Evolutionary conservation across 305 asterid genomes (phyloP).

Genomic region (Rubia peregrina): DNA sequence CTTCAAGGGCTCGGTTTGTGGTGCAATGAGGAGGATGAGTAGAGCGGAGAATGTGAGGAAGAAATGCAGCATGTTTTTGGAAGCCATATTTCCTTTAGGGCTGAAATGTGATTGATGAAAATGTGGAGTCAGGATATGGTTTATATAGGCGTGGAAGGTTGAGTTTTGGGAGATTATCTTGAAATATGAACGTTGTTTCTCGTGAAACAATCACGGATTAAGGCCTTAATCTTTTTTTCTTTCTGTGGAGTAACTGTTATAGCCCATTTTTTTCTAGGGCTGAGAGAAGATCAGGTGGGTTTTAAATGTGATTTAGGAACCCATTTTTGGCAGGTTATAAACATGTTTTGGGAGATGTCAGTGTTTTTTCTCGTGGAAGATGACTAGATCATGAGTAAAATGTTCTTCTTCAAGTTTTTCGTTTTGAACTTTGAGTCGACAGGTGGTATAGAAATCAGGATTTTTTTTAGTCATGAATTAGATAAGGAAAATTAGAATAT

Average conservation of each 20-base stretch:
- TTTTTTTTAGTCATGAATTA: too few species aligned
- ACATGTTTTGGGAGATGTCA: too few species aligned
- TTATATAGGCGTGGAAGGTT: neutral
- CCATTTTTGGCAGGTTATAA: too few species aligned
- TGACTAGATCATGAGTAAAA: too few species aligned
- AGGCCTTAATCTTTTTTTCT: neutral
- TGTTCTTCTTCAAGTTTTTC: too few species aligned
- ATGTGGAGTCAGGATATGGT: neutral
- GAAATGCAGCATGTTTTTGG: slow-evolving; percentile 11
- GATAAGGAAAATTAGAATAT: too few species aligned
- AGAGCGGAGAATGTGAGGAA: slow-evolving; percentile 18
- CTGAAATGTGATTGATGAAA: neutral
- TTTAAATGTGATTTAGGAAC: too few species aligned
- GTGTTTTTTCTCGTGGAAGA: too few species aligned
- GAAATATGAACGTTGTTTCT: neutral
- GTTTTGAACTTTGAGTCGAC: too few species aligned
- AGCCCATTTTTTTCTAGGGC: too few species aligned
- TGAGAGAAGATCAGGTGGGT: too few species aligned
- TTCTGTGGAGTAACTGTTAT: neutral
- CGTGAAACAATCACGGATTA: neutral
- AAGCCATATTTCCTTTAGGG: slow-evolving; percentile 25
- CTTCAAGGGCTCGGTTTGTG: slow-evolving; percentile 24
- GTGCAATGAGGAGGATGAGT: slow-evolving; percentile 3
- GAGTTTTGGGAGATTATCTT: neutral
- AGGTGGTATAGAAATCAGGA: too few species aligned